Evolutionary conservation across 2,329 filamentous ascomycete genomes (phyloP).

Genomic region (Endothia cerciana): DNA sequence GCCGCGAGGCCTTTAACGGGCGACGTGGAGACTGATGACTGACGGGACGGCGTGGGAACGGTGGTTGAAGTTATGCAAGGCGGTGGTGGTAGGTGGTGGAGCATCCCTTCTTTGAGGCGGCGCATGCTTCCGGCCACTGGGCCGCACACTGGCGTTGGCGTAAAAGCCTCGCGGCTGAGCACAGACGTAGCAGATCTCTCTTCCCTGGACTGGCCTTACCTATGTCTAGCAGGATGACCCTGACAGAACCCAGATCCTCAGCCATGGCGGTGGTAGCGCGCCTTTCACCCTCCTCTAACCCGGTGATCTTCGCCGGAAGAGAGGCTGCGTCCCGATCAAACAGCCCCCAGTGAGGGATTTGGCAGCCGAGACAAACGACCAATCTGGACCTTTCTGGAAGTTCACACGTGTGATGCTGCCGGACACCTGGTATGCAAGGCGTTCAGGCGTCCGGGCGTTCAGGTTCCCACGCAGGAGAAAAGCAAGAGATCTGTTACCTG

Average conservation of each 20-base stretch:
- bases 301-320: no score
- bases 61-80: slow-evolving; percentile 19
- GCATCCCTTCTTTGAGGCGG: not conserved
- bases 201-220: slow-evolving; percentile 44
- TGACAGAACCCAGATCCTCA: slow-evolving; percentile 39
- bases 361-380: slow-evolving; percentile 7
- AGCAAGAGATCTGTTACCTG: not conserved
- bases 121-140: slow-evolving; percentile 5
- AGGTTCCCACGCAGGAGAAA: not conserved
- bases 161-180: not conserved
- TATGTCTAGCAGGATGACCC: slow-evolving; percentile 61
- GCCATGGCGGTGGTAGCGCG: slow-evolving; percentile 37
- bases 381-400: slow-evolving; percentile 2
- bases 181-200: slow-evolving; percentile 12
- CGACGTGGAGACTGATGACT: slow-evolving; percentile 3
- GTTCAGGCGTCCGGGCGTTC: not conserved
- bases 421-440: slow-evolving; percentile 1
- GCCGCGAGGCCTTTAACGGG: slow-evolving; percentile 17
- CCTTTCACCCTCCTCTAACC: no score
- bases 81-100: not conserved
- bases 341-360: not conserved
- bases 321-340: no score
- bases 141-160: slow-evolving; percentile 4
- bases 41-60: slow-evolving; percentile 11
- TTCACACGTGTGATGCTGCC: slow-evolving; percentile 6